Evolutionary conservation across 2,329 filamentous ascomycete species (phyloP).

Genomic region (Lecanoromycetidae sp.): DNA sequence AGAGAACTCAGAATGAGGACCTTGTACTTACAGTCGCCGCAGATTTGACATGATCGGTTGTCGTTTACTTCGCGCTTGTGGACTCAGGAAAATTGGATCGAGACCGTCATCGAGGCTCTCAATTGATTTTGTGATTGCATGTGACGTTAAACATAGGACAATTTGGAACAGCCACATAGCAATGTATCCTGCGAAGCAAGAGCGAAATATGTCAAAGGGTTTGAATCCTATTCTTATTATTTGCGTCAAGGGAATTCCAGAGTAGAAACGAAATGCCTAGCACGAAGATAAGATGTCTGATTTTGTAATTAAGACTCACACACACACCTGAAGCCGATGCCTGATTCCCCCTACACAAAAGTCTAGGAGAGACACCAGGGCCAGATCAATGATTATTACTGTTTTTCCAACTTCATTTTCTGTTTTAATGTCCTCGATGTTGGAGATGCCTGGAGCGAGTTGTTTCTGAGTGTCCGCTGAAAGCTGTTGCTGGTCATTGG

Average conservation of each 20-base stretch:
- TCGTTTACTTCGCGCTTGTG: neutral
- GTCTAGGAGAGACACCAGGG: neutral
- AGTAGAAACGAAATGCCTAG: slow-evolving; percentile 15
- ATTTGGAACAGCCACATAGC: neutral
- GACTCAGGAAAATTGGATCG: neutral
- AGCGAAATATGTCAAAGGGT: neutral
- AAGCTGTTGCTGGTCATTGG: slow-evolving; percentile 4
- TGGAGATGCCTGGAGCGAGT: neutral
- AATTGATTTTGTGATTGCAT: neutral
- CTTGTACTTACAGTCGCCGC: no score
- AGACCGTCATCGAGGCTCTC: neutral
- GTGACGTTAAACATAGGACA: no score
- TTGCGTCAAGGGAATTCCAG: neutral
- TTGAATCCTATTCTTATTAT: slow-evolving; percentile 10
- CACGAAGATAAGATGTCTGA: neutral
- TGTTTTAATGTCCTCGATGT: slow-evolving; percentile 3
- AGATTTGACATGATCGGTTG: no score
- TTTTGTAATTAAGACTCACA: neutral
- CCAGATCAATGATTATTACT: neutral
- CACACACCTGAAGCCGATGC: slow-evolving; percentile 13
- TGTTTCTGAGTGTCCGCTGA: neutral
- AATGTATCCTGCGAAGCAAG: slow-evolving; percentile 12
- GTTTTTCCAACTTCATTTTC: slow-evolving; percentile 12
- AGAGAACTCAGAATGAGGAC: no score
- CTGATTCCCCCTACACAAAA: slow-evolving; percentile 2